These are phyloP conservation scores for Scedosporium dehoogii DNA, from an alignment of 2,329 filamentous ascomycete genomes.

Conservation along the genomic window DNA sequence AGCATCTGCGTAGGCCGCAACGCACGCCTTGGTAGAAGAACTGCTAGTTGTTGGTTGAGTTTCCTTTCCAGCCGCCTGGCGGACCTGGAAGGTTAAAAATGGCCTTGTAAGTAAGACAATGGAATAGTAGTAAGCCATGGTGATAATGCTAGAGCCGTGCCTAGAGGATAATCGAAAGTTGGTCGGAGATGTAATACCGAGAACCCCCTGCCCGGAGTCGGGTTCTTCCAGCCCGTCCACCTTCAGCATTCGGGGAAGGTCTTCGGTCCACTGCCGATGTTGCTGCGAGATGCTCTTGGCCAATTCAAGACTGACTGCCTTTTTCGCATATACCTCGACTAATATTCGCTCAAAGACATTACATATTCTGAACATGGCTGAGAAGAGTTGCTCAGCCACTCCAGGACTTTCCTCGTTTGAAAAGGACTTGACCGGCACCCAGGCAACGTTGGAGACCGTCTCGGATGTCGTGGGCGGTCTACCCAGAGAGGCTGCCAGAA, in stretches of 20 bases:
- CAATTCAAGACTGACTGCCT: background rate
- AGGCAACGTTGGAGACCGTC: background rate
- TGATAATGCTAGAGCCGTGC: constrained; percentile 1
- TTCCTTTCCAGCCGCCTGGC: background rate
- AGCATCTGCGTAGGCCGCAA: background rate
- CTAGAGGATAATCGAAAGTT: background rate
- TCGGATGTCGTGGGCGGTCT: constrained; percentile 6
- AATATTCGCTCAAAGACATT: constrained; percentile 6
- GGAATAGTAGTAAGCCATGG: constrained; percentile 6
- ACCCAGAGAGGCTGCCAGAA: constrained; percentile 4
- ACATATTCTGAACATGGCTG: constrained; percentile 7
- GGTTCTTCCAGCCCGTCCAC: background rate
- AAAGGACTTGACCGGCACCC: background rate
- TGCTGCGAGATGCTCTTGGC: constrained; percentile 4
- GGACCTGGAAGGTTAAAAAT: background rate
- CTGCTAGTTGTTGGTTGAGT: background rate
- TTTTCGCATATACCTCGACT: constrained; percentile 5
- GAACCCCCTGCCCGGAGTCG: no score
- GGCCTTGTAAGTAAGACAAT: constrained; percentile 5
- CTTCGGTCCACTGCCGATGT: constrained; percentile 3
- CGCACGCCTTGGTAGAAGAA: no score
- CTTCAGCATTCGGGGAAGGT: constrained; percentile 1
- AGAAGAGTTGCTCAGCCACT: background rate
- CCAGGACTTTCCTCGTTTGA: background rate
- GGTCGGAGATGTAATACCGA: no score